Evolutionary conservation across 1,284 basidiomycete genomes (phyloP), one percentile per base, ranked within the genome.

Genomic region (Cutaneotrichosporon dermatis): DNA sequence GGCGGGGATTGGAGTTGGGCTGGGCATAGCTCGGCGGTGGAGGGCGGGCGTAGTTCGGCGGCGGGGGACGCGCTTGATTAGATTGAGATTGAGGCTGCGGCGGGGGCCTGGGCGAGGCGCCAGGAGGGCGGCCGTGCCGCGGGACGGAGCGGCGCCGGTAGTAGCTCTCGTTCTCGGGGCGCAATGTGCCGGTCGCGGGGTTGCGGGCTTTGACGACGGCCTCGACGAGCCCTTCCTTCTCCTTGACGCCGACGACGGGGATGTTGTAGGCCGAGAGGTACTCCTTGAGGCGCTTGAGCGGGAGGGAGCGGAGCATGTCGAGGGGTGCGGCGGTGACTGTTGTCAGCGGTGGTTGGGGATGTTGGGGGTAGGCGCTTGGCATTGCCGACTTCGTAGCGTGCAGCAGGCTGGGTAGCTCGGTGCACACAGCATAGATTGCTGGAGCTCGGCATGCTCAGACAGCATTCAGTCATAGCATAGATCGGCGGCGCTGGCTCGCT

Each of bases 221-320:
- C 64, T 77, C 73, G 1, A 77, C 74, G 25, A 77, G 70, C 50
- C 75, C 75, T 41, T 77, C 75, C 62, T 76, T 77, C 65, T 77
- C 75, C 40, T 64, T 72, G 13, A 74, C 69, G 33, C 71, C 73
- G 1, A 74, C 50, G 40, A 65, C 67, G 5, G 66, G 62, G 25
- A 79, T 72, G 52, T 74, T 66, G 58, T 77, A 79, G 1, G 76
- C 76, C 8, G 66, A 65, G 2, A 76, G 63, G 58, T 78, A 79
- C 11, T 73, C 71, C 64, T 78, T 76, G 37, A 79, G 69, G 13
- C 76, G 64, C 60, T 77, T 77, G 25, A 79, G 54, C 1, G 77
- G 76, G 36, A 78, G 57, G 4, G 68, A 62, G 44, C 77, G 67
- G 0, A 79, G 66, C 6, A 68, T 66, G 8, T 62, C 55, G 11